Base-by-base conservation (phyloP, 768 basidiomycete species). In the Pholiota microspora region DNA sequence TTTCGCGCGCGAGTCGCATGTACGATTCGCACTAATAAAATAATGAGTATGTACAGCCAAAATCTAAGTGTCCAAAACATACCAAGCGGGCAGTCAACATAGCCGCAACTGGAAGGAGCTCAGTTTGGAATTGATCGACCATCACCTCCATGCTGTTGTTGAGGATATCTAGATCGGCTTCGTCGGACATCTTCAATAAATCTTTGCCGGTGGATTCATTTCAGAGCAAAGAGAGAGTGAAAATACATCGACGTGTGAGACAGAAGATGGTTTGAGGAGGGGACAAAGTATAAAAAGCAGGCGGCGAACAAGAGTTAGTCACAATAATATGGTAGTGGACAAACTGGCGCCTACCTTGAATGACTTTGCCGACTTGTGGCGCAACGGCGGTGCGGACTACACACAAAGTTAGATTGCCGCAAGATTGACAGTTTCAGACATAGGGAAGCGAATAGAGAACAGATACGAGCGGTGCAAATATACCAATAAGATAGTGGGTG, bases 101-200 rank as follows among this genome's bases (percentile, higher is more conserved):
- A 29, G 85, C 85, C 13, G 92, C 89, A 36, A 94, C 92, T 4
- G 92, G 92, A 3, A 92, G 73, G 4, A 96, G 74, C 73, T 94
- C 89, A 3, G 82, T 82, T 64, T 89, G 85, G 81, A 91, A 96
- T 36, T 82, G 81, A 59, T 92, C 84, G 13, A 94, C 93, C 82
- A 95, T 86, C 23, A 83, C 81, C 62, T 92, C 89, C 86, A 93
- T 92, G 63, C 87, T 82, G 57, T 75, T 77, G 64, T 91, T 92
- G 52, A 94, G 76, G 45, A 91, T 79, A 66, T 95, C 92, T 40
- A 96, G 73, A 67, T 95, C 93, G 42, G 91, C 92, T 70, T 94
- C 90, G 66, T 94, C 89, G n/a, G 89, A 85, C 40, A 96, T 77
- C 67, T 91, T 92, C 62, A 94, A 79, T n/a, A 94, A 75, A 66